Evolutionary conservation across 768 basidiomycete species (phyloP), one percentile per base, ranked within the genome.

Genomic region (Auriscalpium vulgare): DNA sequence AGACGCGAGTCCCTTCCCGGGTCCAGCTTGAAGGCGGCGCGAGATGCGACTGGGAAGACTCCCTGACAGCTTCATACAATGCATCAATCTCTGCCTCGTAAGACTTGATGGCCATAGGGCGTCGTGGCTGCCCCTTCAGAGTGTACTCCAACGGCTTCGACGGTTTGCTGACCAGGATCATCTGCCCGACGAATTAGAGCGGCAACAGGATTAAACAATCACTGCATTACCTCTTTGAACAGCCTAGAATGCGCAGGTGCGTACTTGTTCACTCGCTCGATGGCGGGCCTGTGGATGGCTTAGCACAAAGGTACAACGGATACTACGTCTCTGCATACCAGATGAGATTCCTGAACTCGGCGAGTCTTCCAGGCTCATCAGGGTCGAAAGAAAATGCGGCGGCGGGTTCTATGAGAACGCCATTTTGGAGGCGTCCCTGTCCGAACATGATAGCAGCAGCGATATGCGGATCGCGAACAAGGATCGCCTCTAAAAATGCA

Each of bases 81-180:
- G 61, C 67, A 37, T 80, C 71, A 17, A 83, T 79, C 53, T 82
- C 80, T 1, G 69, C 52, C 14, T 64, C 66, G 59, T 82, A 82
- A 16, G 66, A 13, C 4, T 51, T 63, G 35, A 78, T 51, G 1
- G 75, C 69, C 5, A 69, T 71, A 55, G 74, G 75, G 50, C 74
- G 72, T 43, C 68, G 67, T 6, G 78, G 70, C 0, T 78, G 76
- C 2, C 77, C 77, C 59, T 81, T 82, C 1, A 66, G 72, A 1
- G 77, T 66, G 17, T 73, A 73, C n/a, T 71, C 65, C 46, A 81
- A 65, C 1, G 77, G 79, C 54, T 77, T 77, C 0, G 65, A 68
- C 19, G 71, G 60, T 4, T 69, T 65, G 0, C 78, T 69, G 14
- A 80, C 63, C 34, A 80, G 47, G 37, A 82, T 76, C 77, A 81